These are phyloP conservation scores for Mrakia blollopis DNA, from an alignment of 768 basidiomycete genomes.

Conservation along the genomic window DNA sequence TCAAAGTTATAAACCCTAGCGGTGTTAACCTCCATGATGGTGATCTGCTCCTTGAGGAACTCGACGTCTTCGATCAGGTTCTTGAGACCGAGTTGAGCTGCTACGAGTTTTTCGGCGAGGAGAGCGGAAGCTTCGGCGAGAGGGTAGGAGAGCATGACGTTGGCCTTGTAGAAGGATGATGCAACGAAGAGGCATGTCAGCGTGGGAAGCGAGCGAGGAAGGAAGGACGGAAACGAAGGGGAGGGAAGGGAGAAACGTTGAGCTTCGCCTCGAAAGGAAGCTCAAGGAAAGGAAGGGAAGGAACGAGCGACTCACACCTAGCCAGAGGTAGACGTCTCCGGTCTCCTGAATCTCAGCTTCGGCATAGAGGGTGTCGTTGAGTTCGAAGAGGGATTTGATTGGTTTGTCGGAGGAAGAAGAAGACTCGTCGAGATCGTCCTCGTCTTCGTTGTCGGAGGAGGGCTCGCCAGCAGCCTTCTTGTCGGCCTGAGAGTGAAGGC, in stretches of 20 bases:
- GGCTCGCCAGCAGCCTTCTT: slow-evolving; percentile 11
- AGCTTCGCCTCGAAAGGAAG: too few relatives aligned
- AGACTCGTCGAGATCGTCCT: slow-evolving; percentile 52
- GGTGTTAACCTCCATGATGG: slow-evolving; percentile 93
- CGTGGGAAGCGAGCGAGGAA: neutral
- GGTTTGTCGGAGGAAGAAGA: slow-evolving; percentile 45
- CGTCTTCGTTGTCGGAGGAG: slow-evolving; percentile 45
- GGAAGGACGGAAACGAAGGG: neutral
- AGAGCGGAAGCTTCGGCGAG: slow-evolving; percentile 69
- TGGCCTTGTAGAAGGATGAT: slow-evolving; percentile 58
- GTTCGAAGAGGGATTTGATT: slow-evolving; percentile 80
- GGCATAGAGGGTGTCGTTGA: slow-evolving; percentile 91
- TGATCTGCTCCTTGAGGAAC: slow-evolving; percentile 88
- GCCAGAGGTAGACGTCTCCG: slow-evolving; percentile 89
- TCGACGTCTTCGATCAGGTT: slow-evolving; percentile 82
- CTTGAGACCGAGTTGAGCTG: slow-evolving; percentile 61
- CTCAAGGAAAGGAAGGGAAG: neutral
- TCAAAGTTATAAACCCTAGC: slow-evolving; percentile 96
- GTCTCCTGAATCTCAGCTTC: slow-evolving; percentile 82
- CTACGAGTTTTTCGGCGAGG: slow-evolving; percentile 65
- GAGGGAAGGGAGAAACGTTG: neutral
- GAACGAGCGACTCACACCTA: slow-evolving; percentile 62
- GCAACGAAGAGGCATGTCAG: too few relatives aligned
- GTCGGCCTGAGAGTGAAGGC: neutral
- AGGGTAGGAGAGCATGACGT: slow-evolving; percentile 94